phyloP scores from a whole-genome alignment of 2,329 filamentous ascomycete species.

The Fusarium azukiicola region DNA sequence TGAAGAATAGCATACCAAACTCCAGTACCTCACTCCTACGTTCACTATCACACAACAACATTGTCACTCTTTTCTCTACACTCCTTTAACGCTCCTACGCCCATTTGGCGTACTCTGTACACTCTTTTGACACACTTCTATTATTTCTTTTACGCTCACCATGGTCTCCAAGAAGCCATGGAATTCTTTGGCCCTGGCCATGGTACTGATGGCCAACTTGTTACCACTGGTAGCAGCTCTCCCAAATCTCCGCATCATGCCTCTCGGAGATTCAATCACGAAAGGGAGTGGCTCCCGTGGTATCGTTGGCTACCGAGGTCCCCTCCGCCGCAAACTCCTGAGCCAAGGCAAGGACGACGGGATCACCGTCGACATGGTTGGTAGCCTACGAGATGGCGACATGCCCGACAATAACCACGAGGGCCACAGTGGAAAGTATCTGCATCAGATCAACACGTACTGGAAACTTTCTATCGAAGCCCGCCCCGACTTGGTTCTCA shows the following conservation, averaged over 20 bases:
- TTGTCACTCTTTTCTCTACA: no score
- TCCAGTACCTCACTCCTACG: no score
- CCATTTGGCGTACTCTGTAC: no score
- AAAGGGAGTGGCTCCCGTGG: conserved; percentile 42
- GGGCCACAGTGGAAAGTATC: conserved; percentile 41
- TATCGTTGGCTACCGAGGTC: conserved; percentile 32
- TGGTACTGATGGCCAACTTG: background rate
- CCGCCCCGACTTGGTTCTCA: conserved; percentile 41
- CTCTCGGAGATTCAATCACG: conserved; percentile 44
- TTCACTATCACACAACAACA: no score
- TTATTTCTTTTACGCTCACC: no score
- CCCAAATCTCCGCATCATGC: conserved; percentile 37
- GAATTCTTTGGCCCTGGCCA: background rate
- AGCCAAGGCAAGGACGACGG: conserved; percentile 7
- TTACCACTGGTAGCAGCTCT: conserved; percentile 16
- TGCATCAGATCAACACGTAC: conserved; percentile 35
- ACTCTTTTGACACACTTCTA: no score
- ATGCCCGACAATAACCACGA: conserved; percentile 42
- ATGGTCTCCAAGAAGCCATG: no score
- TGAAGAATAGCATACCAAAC: no score
- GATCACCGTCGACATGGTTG: conserved; percentile 39
- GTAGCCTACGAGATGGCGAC: conserved; percentile 27
- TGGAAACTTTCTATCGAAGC: conserved; percentile 40
- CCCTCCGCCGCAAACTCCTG: conserved; percentile 32
- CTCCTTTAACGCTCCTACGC: no score